Conservation (phyloP, 73 alveolate species). For the Paramecium pentaurelia region DNA sequence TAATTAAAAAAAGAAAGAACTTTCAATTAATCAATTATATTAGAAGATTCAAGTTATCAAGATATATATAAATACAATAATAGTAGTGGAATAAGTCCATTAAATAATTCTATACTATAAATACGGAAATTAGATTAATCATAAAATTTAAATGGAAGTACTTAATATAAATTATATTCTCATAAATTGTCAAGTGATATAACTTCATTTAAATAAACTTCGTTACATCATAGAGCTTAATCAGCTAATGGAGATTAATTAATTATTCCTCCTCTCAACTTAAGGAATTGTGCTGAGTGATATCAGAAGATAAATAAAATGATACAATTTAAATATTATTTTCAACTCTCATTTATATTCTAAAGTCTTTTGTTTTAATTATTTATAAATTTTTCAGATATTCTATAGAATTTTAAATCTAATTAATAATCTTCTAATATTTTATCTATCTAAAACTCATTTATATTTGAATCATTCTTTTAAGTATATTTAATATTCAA, state of each 20-base stretch:
- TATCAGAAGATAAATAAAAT: background rate
- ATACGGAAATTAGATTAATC: background rate
- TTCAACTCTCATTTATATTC: background rate
- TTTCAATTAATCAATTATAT: background rate
- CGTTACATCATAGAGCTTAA: slow-evolving; percentile 10
- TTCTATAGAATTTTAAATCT: too few relatives aligned
- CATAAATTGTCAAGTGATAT: background rate
- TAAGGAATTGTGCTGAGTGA: background rate
- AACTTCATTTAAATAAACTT: background rate
- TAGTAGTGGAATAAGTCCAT: slow-evolving; percentile 17
- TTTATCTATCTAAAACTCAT: background rate
- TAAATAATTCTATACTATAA: slow-evolving; percentile 5
- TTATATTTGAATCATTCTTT: background rate
- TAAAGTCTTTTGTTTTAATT: background rate
- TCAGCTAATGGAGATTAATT: slow-evolving; percentile 35
- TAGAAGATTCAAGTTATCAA: background rate
- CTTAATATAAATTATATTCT: background rate
- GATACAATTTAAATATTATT: background rate
- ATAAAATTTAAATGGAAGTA: background rate
- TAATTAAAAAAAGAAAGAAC: background rate
- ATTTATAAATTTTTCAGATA: too few relatives aligned
- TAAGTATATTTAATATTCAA: too few relatives aligned
- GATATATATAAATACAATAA: background rate
- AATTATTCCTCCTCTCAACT: slow-evolving; percentile 8
- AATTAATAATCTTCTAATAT: background rate